Conservation (phyloP, 2,329 filamentous ascomycete species). For the Penicillium sp. region DNA sequence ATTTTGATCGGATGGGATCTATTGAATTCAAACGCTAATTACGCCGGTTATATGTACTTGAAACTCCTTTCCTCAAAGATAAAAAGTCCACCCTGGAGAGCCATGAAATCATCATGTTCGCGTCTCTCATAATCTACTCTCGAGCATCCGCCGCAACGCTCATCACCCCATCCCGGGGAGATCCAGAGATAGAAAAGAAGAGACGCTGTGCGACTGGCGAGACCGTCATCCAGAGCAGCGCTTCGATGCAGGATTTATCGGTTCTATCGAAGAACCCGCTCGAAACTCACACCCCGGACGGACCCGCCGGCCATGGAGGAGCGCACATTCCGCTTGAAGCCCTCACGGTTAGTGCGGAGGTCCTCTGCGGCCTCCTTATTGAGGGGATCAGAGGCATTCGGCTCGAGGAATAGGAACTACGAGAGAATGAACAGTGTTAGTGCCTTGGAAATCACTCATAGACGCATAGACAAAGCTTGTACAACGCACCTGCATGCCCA, state of each 20-base stretch:
- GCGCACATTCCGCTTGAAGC: constrained; percentile 89
- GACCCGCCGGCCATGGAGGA: constrained; percentile 78
- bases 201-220: neutral
- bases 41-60: constrained; percentile 35
- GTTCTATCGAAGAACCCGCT: constrained; percentile 71
- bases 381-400: constrained; percentile 93
- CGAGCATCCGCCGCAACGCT: neutral
- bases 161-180: neutral
- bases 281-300: constrained; percentile 74
- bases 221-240: neutral
- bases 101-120: constrained; percentile 22
- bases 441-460: neutral
- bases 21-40: constrained; percentile 42
- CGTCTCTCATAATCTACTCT: constrained; percentile 9
- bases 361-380: constrained; percentile 98
- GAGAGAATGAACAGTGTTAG: constrained; percentile 10
- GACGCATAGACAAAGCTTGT: neutral
- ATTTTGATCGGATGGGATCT: constrained; percentile 17
- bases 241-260: neutral
- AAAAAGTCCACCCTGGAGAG: constrained; percentile 16
- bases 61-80: constrained; percentile 19
- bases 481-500: constrained; percentile 75
- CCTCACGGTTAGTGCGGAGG: constrained; percentile 79
- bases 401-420: constrained; percentile 95
- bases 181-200: neutral